These are phyloP conservation scores for Dryas drummondii DNA, from an alignment of 306 rosid genomes.

Conservation along the genomic window DNA sequence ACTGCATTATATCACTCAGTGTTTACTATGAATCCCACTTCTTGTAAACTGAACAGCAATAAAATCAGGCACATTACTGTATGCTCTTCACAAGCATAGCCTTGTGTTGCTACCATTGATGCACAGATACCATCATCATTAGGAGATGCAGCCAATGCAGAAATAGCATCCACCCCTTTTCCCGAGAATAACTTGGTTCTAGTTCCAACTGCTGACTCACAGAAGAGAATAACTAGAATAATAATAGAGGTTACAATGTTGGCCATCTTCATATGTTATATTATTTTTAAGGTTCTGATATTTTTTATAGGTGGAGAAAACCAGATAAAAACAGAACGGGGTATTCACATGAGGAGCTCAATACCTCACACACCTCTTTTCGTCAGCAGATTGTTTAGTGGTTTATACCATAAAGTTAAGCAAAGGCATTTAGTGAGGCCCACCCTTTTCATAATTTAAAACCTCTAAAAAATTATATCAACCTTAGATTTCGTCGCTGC, in stretches of 20 bases:
- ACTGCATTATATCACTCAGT: background rate
- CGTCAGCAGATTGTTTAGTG: conserved; percentile 11
- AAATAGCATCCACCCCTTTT: conserved; percentile 5
- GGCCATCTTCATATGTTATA: conserved; percentile 33
- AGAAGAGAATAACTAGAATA: conserved; percentile 19
- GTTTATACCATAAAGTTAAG: conserved; percentile 20
- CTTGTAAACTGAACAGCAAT: conserved; percentile 18
- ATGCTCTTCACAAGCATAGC: conserved; percentile 68
- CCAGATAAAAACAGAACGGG: conserved; percentile 21
- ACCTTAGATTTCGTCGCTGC: conserved; percentile 20
- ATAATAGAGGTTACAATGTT: conserved; percentile 11
- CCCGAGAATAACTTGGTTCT: conserved; percentile 22
- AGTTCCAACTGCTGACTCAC: conserved; percentile 21
- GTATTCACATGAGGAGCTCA: conserved; percentile 23
- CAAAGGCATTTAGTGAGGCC: conserved; percentile 27
- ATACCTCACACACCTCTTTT: background rate
- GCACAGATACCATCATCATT: conserved; percentile 45
- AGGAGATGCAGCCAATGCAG: conserved; percentile 7
- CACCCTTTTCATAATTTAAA: background rate
- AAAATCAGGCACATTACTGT: conserved; percentile 24
- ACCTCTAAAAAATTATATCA: background rate
- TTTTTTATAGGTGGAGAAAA: conserved; percentile 21
- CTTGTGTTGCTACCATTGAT: conserved; percentile 47
- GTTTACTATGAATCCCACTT: conserved; percentile 10
- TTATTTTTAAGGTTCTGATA: background rate